Conservation (phyloP, 306 rosid genomes). For the Amphicarpaea edgeworthii region DNA sequence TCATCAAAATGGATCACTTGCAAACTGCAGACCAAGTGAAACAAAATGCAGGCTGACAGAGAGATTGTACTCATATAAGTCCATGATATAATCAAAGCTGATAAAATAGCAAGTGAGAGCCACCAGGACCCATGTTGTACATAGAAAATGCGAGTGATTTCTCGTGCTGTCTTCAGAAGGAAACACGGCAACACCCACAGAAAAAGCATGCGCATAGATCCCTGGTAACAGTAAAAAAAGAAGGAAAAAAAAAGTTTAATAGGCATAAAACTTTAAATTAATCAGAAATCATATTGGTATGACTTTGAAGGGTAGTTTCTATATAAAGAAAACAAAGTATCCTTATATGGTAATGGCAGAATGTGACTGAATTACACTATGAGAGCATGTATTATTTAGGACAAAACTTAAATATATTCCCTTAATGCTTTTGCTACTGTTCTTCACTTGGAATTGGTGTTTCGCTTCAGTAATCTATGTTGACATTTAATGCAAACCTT, state of each 20-base stretch:
- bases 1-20: conserved; percentile 84
- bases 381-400: neutral
- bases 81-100: conserved; percentile 71
- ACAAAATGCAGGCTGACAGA: conserved; percentile 78
- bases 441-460: neutral
- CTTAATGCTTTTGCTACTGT: neutral
- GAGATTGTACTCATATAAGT: conserved; percentile 74
- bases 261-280: neutral
- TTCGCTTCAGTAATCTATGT: neutral
- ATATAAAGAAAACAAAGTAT: neutral
- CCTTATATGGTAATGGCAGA: neutral
- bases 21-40: conserved; percentile 86
- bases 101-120: conserved; percentile 56
- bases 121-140: conserved; percentile 60
- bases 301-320: neutral
- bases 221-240: conserved; percentile 42
- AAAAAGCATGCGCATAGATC: conserved; percentile 64
- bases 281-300: neutral
- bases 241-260: neutral
- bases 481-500: neutral
- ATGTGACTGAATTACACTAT: too few relatives aligned
- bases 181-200: conserved; percentile 71
- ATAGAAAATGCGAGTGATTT: conserved; percentile 57
- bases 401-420: too few relatives aligned
- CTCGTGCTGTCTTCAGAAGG: conserved; percentile 67